Evolutionary conservation across 805 yeast genomes (phyloP).

Genomic region (Millerozyma miso): DNA sequence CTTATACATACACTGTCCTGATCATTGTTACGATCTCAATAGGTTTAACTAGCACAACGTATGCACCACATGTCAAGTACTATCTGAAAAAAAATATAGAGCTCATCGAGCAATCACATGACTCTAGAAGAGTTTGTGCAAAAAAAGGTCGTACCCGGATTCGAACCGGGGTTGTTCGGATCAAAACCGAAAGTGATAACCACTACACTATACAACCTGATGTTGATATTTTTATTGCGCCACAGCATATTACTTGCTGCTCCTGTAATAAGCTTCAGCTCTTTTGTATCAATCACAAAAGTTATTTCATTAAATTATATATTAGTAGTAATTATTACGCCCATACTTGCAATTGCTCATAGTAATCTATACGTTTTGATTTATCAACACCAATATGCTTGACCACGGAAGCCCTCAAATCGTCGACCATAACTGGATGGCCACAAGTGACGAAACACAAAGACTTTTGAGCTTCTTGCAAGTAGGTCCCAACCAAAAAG

Average conservation of each 20-base stretch:
- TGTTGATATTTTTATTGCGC: not conserved
- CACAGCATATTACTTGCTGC: no score
- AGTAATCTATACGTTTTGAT: constrained; percentile 55
- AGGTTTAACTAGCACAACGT: not conserved
- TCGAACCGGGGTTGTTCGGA: constrained; percentile 82
- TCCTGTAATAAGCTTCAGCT: no score
- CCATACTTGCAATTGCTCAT: constrained; percentile 74
- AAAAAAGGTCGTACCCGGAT: constrained; percentile 71
- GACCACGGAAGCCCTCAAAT: constrained; percentile 33
- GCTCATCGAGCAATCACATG: constrained; percentile 5
- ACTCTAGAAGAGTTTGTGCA: not conserved
- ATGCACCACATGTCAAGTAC: not conserved
- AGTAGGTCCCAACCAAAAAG: constrained; percentile 26
- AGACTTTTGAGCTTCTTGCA: constrained; percentile 33
- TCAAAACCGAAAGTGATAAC: constrained; percentile 80
- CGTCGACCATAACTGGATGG: constrained; percentile 31
- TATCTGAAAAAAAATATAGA: constrained; percentile 2
- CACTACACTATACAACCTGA: constrained; percentile 71
- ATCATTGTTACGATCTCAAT: constrained; percentile 19
- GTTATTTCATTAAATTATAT: not conserved
- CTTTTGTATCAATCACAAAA: not conserved
- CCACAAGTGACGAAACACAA: constrained; percentile 31
- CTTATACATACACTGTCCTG: constrained; percentile 35
- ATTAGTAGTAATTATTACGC: constrained; percentile 14
- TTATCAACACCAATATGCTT: constrained; percentile 27